phyloP scores from a whole-genome alignment of 2,329 filamentous ascomycete species.

The Cryoendolithus antarcticus region DNA sequence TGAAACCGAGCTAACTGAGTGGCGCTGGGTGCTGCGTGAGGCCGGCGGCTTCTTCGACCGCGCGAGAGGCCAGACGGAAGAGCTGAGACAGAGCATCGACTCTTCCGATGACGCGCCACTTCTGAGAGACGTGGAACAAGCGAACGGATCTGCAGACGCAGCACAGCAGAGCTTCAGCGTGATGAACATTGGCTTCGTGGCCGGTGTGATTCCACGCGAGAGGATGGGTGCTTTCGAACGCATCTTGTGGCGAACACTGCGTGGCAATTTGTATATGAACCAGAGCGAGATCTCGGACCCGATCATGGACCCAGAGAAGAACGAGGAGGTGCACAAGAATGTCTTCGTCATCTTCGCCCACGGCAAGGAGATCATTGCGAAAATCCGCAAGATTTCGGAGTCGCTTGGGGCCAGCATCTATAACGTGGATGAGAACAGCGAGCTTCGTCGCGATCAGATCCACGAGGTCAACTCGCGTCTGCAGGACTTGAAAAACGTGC shows the following conservation, averaged over 20 bases:
- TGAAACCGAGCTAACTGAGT: slow-evolving; percentile 92
- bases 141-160: slow-evolving; percentile 27
- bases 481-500: slow-evolving; percentile 78
- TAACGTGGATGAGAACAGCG: slow-evolving; percentile 93
- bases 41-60: slow-evolving; percentile 95
- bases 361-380: slow-evolving; percentile 93
- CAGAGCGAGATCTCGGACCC: slow-evolving; percentile 95
- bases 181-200: slow-evolving; percentile 98
- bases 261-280: slow-evolving; percentile 99
- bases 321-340: slow-evolving; percentile 89
- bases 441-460: slow-evolving; percentile 87
- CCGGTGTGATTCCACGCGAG: slow-evolving; percentile 87
- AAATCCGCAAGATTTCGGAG: slow-evolving; percentile 98
- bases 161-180: slow-evolving; percentile 55
- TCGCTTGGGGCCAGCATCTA: slow-evolving; percentile 93
- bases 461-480: slow-evolving; percentile 93
- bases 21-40: slow-evolving; percentile 95
- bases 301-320: slow-evolving; percentile 81
- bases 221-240: slow-evolving; percentile 91
- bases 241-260: slow-evolving; percentile 91
- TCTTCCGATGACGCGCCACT: slow-evolving; percentile 84
- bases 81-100: slow-evolving; percentile 82
- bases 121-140: slow-evolving; percentile 83
- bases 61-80: slow-evolving; percentile 89
- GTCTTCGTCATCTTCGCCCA: slow-evolving; percentile 99